Percentiles rank a stretch among this genome's conserved stretches.
Conservation (phyloP, 1,139 yeast species). For the Protomyces macrosporus region DNA sequence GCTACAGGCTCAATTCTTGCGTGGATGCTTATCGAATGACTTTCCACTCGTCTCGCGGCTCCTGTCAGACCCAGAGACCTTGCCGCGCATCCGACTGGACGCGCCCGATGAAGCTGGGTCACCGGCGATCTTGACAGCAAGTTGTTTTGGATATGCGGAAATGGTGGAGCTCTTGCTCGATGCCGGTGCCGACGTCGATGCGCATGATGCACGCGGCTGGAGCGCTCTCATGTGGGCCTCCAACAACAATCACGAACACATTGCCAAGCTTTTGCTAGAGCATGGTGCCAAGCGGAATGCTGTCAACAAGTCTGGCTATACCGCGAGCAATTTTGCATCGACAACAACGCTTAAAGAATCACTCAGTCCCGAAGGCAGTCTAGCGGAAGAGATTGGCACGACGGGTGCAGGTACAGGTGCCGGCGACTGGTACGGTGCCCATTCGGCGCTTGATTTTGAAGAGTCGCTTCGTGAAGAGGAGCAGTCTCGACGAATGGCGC, state of each 20-base stretch:
- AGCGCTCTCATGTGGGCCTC: slow-evolving; percentile 49
- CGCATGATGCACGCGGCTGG: slow-evolving; percentile 43
- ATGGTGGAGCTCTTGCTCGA: slow-evolving; percentile 41
- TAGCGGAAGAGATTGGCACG: slow-evolving; percentile 18
- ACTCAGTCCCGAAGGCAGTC: slow-evolving; percentile 25
- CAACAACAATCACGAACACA: slow-evolving; percentile 40
- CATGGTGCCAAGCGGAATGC: slow-evolving; percentile 39
- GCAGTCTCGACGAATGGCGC: slow-evolving; percentile 33
- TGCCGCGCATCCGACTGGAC: slow-evolving; percentile 33
- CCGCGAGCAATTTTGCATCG: slow-evolving; percentile 41
- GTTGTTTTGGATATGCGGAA: slow-evolving; percentile 43
- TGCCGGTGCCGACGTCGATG: slow-evolving; percentile 41
- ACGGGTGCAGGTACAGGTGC: slow-evolving; percentile 28
- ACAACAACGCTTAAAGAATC: slow-evolving; percentile 32
- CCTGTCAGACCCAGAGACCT: background rate
- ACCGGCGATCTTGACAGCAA: slow-evolving; percentile 42
- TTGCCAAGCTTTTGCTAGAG: slow-evolving; percentile 40
- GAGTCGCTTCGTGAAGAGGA: slow-evolving; percentile 35
- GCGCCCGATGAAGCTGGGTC: slow-evolving; percentile 41
- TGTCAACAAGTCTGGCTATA: slow-evolving; percentile 39
- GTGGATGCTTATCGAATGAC: slow-evolving; percentile 19
- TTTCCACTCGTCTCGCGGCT: slow-evolving; percentile 14
- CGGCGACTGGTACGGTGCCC: slow-evolving; percentile 37
- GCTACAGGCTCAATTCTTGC: slow-evolving; percentile 13
- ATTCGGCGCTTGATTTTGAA: slow-evolving; percentile 34